A percentile compares a stretch with the other conserved stretches of the same genome.
Evolutionary conservation across 2,329 filamentous ascomycete genomes (phyloP).

Genomic region (Colletotrichum nymphaeae): DNA sequence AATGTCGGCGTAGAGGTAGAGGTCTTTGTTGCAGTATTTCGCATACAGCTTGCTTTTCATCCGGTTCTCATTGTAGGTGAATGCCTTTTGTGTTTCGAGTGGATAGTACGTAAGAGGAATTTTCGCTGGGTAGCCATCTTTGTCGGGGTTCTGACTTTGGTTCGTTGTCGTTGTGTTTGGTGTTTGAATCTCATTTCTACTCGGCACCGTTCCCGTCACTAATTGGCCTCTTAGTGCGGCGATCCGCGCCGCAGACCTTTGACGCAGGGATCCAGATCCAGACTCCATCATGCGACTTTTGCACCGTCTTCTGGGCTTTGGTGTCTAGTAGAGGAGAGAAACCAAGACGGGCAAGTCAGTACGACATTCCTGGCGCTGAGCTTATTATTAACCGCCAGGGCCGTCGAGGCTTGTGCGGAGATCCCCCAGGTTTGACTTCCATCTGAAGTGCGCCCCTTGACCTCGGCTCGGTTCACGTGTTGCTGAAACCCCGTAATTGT

Average conservation of each 20-base stretch:
- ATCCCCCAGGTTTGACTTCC: background rate
- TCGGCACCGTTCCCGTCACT: background rate
- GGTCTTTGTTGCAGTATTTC: conserved; percentile 17
- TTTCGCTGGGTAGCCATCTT: conserved; percentile 24
- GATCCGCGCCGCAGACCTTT: conserved; percentile 4
- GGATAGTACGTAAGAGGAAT: conserved; percentile 29
- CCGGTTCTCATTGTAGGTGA: conserved; percentile 18
- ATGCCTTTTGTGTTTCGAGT: conserved; percentile 16
- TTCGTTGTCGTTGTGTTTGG: background rate
- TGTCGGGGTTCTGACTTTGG: conserved; percentile 10
- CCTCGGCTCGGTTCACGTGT: conserved; percentile 13
- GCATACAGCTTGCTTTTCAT: conserved; percentile 24
- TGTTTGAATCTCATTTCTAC: background rate
- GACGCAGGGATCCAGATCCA: background rate
- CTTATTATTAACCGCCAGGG: background rate
- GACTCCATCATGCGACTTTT: background rate
- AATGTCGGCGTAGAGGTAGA: conserved; percentile 27
- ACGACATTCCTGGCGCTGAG: background rate
- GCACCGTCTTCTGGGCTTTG: background rate
- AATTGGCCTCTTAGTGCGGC: conserved; percentile 6
- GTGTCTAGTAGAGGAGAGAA: background rate
- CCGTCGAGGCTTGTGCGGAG: background rate
- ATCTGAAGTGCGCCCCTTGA: background rate
- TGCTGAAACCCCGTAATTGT: background rate
- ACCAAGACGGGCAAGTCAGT: background rate